phyloP scores from a whole-genome alignment of 2,329 filamentous ascomycete species.

The Chaetothyriales sp. region DNA sequence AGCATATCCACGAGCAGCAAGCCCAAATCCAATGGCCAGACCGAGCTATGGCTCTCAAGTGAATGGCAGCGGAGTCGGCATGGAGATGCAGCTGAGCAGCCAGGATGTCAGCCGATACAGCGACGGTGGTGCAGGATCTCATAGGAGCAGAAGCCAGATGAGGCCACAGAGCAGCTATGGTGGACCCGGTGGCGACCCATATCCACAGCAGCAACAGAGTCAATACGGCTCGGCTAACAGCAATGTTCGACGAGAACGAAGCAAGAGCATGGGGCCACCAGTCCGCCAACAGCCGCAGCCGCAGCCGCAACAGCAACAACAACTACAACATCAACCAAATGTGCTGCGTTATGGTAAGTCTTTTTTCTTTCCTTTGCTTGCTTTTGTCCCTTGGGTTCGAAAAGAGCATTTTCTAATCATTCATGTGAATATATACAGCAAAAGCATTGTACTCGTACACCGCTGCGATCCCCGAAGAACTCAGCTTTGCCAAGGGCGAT shows the following conservation, averaged over 20 bases:
- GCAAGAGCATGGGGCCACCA: constrained; percentile 70
- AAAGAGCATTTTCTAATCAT: background rate
- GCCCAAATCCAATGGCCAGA: constrained; percentile 24
- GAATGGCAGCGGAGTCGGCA: constrained; percentile 27
- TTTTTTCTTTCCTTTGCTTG: constrained; percentile 14
- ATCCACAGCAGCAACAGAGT: constrained; percentile 15
- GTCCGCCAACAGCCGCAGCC: constrained; percentile 17
- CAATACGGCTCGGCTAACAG: constrained; percentile 9
- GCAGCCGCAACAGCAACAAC: constrained; percentile 26
- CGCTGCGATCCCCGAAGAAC: constrained; percentile 86
- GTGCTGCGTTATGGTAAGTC: constrained; percentile 87
- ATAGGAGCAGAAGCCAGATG: constrained; percentile 40
- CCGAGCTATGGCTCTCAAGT: constrained; percentile 14
- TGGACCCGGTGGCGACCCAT: constrained; percentile 22
- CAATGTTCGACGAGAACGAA: constrained; percentile 39
- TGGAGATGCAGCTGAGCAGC: constrained; percentile 54
- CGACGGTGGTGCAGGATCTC: constrained; percentile 28
- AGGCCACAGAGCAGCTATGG: constrained; percentile 36
- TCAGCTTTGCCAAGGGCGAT: constrained; percentile 85
- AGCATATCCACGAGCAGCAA: constrained; percentile 7
- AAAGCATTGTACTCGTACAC: constrained; percentile 88
- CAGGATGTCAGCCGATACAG: constrained; percentile 38
- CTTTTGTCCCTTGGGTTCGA: background rate
- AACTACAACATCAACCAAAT: constrained; percentile 21
- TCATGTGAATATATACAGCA: constrained; percentile 39